phyloP scores from a whole-genome alignment of 495 filamentous ascomycete genomes.

The Penicillium paradoxum region DNA sequence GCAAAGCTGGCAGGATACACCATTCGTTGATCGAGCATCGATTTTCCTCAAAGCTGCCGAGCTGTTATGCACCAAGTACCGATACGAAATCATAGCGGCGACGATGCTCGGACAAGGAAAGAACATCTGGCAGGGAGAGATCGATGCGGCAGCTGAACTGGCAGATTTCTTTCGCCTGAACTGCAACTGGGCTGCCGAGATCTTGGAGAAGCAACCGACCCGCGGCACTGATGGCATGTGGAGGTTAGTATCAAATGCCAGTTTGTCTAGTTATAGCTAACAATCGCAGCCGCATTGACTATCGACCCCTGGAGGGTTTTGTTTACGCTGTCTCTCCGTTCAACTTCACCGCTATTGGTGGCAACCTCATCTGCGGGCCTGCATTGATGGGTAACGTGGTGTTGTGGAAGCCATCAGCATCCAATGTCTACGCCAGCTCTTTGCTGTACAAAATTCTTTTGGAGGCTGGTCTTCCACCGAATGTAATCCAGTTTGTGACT shows the following conservation, averaged over 20 bases:
- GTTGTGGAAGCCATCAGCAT: slow-evolving; percentile 83
- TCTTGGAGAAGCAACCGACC: slow-evolving; percentile 71
- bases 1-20: slow-evolving; percentile 71
- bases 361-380: slow-evolving; percentile 67
- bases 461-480: slow-evolving; percentile 75
- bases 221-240: slow-evolving; percentile 54
- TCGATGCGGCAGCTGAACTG: slow-evolving; percentile 88
- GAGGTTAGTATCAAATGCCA: slow-evolving; percentile 44
- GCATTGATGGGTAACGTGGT: slow-evolving; percentile 83
- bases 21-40: slow-evolving; percentile 83
- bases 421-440: slow-evolving; percentile 67
- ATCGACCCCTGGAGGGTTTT: slow-evolving; percentile 80
- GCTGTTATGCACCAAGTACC: slow-evolving; percentile 80
- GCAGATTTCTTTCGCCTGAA: slow-evolving; percentile 86
- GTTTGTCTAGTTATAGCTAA: background rate
- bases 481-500: slow-evolving; percentile 80
- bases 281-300: slow-evolving; percentile 55
- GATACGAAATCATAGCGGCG: slow-evolving; percentile 87
- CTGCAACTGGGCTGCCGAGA: slow-evolving; percentile 69
- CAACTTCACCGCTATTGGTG: slow-evolving; percentile 85
- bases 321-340: slow-evolving; percentile 84
- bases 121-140: slow-evolving; percentile 96
- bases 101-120: slow-evolving; percentile 97
- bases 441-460: slow-evolving; percentile 78
- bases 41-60: slow-evolving; percentile 94